Base-by-base conservation (phyloP, 352 stramenopile genomes). In the Globisporangium nunn region DNA sequence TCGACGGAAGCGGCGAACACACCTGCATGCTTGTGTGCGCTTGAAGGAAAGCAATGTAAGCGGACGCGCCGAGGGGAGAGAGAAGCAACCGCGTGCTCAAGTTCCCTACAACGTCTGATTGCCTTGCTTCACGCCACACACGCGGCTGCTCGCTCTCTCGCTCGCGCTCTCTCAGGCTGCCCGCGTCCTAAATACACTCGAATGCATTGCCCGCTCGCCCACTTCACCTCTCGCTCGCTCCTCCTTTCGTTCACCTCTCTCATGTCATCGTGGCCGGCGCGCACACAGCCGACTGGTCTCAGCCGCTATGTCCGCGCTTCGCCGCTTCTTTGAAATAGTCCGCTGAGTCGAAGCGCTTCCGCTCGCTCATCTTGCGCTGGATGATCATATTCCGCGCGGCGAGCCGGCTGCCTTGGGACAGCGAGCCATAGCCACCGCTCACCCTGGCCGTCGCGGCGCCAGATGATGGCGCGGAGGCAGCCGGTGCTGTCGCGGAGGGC, bases 301-400 rank as follows among this genome's bases (percentile, higher is more conserved):
- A 30, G 29, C 30, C 48, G 37, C 10, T 14, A 14, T 30, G 33
- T n/a, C 47, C 31, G 49, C 48, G 59, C 15, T 23, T 46, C 30
- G 74, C 67, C 0, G 70, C 70, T 31, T 85, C 62, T 55, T 87
- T 86, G 58, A 83, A 93, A 56, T 91, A 75, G 57, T 91, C 84
- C 8, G 72, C 79, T 59, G 81, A 91, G 62, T 91, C 81, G 52
- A 93, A 91, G 12, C 72, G 72, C 57, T 90, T 89, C 4, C 78
- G 70, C 58, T 93, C 79, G 1, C 75, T 63, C 2, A 93, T 58
- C 41, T 85, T 86, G 41, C 75, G 74, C 52, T 84, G 78, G 28
- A 91, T 55, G 12, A 91, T 63, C 17, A 93, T 47, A 63, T 78
- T 91, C 29, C 76, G 70, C 11, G 75, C 77, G 0, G 67, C 70